A percentile compares a stretch with the other conserved stretches of the same genome.
These are phyloP conservation scores for Ophiocordyceps camponoti-saundersi DNA, from an alignment of 2,329 filamentous ascomycete genomes.

Conservation along the genomic window DNA sequence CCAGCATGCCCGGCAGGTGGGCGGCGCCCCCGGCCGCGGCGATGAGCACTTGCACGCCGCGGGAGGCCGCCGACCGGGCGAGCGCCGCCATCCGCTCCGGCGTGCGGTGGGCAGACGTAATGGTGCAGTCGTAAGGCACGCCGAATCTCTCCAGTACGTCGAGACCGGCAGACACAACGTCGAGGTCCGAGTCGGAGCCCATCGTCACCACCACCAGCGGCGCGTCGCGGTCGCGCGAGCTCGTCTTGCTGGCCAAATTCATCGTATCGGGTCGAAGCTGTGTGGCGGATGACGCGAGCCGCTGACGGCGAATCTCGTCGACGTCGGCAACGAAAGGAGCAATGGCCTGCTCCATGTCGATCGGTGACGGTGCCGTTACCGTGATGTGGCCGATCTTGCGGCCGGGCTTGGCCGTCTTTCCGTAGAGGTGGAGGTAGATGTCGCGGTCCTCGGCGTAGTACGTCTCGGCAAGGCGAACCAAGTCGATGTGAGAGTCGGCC, in stretches of 20 bases:
- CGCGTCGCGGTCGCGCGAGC: slow-evolving; percentile 10
- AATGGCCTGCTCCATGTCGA: slow-evolving; percentile 40
- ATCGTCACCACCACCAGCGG: slow-evolving; percentile 64
- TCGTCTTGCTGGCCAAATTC: slow-evolving; percentile 5
- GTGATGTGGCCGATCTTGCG: slow-evolving; percentile 96
- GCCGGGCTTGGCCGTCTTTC: slow-evolving; percentile 72
- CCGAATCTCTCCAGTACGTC: slow-evolving; percentile 50
- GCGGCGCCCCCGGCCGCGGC: slow-evolving; percentile 62
- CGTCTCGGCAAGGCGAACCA: slow-evolving; percentile 28
- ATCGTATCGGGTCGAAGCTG: slow-evolving; percentile 15
- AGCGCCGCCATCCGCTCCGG: slow-evolving; percentile 53
- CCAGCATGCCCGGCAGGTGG: slow-evolving; percentile 58
- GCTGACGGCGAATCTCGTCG: slow-evolving; percentile 39
- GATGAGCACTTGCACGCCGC: slow-evolving; percentile 58
- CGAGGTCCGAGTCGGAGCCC: slow-evolving; percentile 67
- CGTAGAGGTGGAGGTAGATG: slow-evolving; percentile 68
- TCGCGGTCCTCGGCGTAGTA: slow-evolving; percentile 28
- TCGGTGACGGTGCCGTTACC: slow-evolving; percentile 51
- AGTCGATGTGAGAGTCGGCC: slow-evolving; percentile 40
- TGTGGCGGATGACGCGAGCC: slow-evolving; percentile 23
- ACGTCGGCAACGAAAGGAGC: slow-evolving; percentile 52
- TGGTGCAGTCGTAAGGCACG: slow-evolving; percentile 57
- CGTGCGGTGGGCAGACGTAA: slow-evolving; percentile 68
- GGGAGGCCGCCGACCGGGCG: slow-evolving; percentile 42
- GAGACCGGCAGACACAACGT: slow-evolving; percentile 47